Evolutionary conservation across 495 filamentous ascomycete species (phyloP), one percentile per base, ranked within the genome.

Genomic region (Penicillium cosmopolitanum): DNA sequence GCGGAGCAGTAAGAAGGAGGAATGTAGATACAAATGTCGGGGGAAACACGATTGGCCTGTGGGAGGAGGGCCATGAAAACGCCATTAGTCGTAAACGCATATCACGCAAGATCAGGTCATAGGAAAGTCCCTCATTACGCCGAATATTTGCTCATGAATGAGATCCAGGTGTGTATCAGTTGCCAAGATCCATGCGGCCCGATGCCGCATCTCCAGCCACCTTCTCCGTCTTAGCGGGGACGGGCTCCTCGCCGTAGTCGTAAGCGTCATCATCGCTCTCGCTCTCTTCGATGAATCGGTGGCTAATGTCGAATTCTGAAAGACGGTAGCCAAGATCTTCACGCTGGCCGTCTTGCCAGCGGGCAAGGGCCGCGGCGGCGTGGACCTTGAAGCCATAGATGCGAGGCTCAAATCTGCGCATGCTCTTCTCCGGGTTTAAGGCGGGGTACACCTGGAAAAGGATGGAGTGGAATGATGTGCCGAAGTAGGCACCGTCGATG

Each of bases 401-500:
- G 46, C 88, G 83, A 15, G 96, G 96, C 51, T 92, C 84, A 72
- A 97, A 97, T 48, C 94, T 84, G 55, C 92, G 88, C 55, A 85
- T 80, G 71, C 82, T 90, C 84, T 98, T 98, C 62, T 85, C 79
- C 5, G 95, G 94, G 42, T 95, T 84, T 44, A 98, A 76, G 2
- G 89, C 87, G 2, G 96, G 95, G 66, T 97, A 98, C 33, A 98
- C 95, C 75, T 98, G 95, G 82, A 98, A 98, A 53, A 98, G 85
- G 74, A 98, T 97, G 72, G 96, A 97, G 81, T 96, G 94, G 82
- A 98, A 98, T 6, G 90, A 94, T 42, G 95, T 91, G 55, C 96
- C 95, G 56, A 98, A 98, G 81, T 98, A 98, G 56, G 95, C 95
- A 55, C 95, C 95, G 72, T 99, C 95, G 71, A 99, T 97, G 50